Conservation (phyloP, 495 filamentous ascomycete species). For the Diplogelasinospora grovesii region DNA sequence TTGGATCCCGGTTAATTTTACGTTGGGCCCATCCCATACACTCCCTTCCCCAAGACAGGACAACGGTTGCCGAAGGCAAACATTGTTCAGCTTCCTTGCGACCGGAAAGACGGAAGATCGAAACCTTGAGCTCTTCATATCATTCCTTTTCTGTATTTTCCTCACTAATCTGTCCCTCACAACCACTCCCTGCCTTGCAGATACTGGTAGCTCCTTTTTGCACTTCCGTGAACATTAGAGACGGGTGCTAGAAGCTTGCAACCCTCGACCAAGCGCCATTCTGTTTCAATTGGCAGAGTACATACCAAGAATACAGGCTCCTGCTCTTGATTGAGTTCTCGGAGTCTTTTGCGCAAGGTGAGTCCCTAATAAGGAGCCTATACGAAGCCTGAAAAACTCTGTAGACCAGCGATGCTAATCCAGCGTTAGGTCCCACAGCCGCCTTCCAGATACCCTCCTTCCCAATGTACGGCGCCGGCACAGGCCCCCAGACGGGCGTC, state of each 20-base stretch:
- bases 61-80: neutral
- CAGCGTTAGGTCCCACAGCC: neutral
- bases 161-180: neutral
- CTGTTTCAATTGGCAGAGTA: neutral
- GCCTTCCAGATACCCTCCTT: slow-evolving; percentile 18
- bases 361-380: no score
- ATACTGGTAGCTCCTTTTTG: no score
- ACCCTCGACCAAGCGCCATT: neutral
- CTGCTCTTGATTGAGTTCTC: slow-evolving; percentile 36
- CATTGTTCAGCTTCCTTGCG: slow-evolving; percentile 1
- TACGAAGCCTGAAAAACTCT: no score
- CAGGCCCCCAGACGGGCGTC: slow-evolving; percentile 85
- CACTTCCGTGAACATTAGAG: no score
- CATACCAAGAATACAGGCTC: slow-evolving; percentile 12
- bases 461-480: slow-evolving; percentile 78
- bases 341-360: slow-evolving; percentile 16
- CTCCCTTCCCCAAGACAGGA: slow-evolving; percentile 6
- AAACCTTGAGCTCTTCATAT: slow-evolving; percentile 5
- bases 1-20: slow-evolving; percentile 15
- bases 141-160: neutral
- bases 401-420: neutral
- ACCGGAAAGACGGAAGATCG: slow-evolving; percentile 2
- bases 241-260: no score
- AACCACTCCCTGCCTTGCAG: no score
- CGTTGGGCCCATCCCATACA: slow-evolving; percentile 19